Percentiles rank a stretch among this genome's conserved stretches.
phyloP scores from a whole-genome alignment of 495 filamentous ascomycete species.

The Neurospora pannonica region DNA sequence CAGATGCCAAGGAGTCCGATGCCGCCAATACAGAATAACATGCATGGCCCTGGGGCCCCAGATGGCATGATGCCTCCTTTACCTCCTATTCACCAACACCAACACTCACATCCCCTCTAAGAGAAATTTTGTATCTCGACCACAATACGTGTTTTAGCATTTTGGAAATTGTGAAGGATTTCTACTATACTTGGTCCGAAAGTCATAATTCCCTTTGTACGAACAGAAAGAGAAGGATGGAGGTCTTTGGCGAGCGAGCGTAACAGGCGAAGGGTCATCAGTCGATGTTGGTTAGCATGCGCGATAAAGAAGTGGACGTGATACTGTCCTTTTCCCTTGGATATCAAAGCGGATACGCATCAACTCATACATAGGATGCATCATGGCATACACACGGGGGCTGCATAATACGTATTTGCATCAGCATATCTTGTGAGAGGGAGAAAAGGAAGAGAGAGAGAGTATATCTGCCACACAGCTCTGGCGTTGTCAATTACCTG shows the following conservation, averaged over 20 bases:
- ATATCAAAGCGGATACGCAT: background rate
- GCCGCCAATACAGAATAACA: background rate
- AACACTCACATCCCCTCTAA: background rate
- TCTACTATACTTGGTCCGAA: background rate
- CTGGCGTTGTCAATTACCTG: background rate
- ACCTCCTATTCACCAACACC: constrained; percentile 15
- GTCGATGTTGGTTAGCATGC: background rate
- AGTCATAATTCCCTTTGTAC: background rate
- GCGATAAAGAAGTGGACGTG: background rate
- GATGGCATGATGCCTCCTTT: constrained; percentile 5
- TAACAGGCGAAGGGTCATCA: background rate
- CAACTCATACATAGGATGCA: background rate
- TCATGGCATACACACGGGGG: background rate
- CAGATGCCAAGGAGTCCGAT: background rate
- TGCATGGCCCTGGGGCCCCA: background rate
- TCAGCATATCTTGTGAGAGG: background rate
- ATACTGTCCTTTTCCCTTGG: background rate
- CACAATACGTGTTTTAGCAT: background rate
- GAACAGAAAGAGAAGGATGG: background rate
- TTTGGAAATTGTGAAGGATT: background rate
- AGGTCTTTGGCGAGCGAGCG: background rate
- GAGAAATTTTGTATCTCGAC: background rate
- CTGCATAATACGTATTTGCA: background rate
- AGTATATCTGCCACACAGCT: background rate
- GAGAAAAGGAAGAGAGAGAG: background rate